Base-by-base conservation (phyloP, 345 rosid genomes). In the Bruguiera sexangula region DNA sequence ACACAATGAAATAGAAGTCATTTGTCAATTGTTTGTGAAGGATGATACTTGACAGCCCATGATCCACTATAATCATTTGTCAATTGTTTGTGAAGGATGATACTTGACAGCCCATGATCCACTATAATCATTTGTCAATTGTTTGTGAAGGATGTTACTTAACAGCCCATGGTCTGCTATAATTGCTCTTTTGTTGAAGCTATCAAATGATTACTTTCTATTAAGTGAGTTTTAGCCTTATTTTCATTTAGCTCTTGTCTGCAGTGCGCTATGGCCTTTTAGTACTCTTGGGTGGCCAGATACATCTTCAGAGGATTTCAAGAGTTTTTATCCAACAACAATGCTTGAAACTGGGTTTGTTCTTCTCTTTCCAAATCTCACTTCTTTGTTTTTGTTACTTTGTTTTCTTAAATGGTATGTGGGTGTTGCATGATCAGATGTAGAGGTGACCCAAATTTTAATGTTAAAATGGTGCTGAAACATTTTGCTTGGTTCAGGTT, bases 271-370 rank as follows among this genome's bases (percentile, higher is more conserved):
- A 48, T 94, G 98, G 98, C 98, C 98, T 74, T 94, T 94, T 80
- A 94, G 96, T 80, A 94, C 97, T 63, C 97, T 91, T 75, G 98
- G 98, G 56, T 94, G 98, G 98, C 98, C 98, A 32, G 91, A 91
- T 73, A 81, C 73, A 39, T 85, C 89, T 19, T 69, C 89, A 18
- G 87, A 87, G 73, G 98, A 94, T 78, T 94, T 87, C 31, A 85
- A 76, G 65, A 86, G 63, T 74, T 94, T 88, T 75, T 94, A 94
- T 80, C 98, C 98, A 32, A 89, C 98, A 72, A 89, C 93, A 70
- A 79, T 91, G 86, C 87, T 94, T 65, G 98, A 94, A 87, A 94
- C 97, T 52, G 97, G 98, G 98, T 94, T 85, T 70, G 75, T 69
- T 21, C 66, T 62, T 57, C 64, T 60, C 55, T 51, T 24, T 29